Base-by-base conservation (phyloP, 75 land plant genomes). In the Pinus tabuliformis region DNA sequence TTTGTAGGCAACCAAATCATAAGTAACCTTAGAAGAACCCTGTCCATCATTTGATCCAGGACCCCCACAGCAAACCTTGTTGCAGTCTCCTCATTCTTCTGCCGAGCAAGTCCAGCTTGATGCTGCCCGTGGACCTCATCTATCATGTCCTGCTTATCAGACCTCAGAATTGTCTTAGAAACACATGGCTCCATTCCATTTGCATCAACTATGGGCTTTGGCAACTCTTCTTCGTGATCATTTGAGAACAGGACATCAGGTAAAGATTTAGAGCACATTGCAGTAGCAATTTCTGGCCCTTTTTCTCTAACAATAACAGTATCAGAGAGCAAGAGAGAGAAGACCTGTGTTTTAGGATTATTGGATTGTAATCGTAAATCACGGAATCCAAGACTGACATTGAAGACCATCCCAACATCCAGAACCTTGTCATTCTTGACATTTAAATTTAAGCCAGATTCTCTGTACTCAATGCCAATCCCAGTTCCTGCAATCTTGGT, bases 391-490 rank as follows among this genome's bases (percentile, higher is more conserved):
- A 86, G 59, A 12, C 73, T 80, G 21, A 86, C 83, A 75, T 80
- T 86, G 77, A 86, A 84, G 61, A 80, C 82, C 88, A 84, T 86
- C 8, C 88, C 88, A 24, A 61, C 77, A 59, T 75, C 75, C 20
- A 86, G 22, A 39, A 85, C 42, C 56, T 75, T 86, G n/a, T 86
- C 87, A 79, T 86, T 86, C 80, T 80, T 86, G 3, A 75, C 79
- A 81, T 77, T 84, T 73, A 86, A 63, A 18, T 78, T 84, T 74
- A 86, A 61, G 1, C 87, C 87, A 13, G 83, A 80, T 59, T 86
- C 88, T 26, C 88, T 86, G 54, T 80, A 86, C 83, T 86, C 88
- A 56, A 86, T 84, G 54, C 88, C 88, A 77, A 86, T 86, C 9
- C 88, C 88, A 59, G 88, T 84, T 28, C 88, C 88, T 18, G 83